Evolutionary conservation across 1,284 basidiomycete genomes (phyloP), one percentile per base, ranked within the genome.

Genomic region (Apiotrichum gracile): DNA sequence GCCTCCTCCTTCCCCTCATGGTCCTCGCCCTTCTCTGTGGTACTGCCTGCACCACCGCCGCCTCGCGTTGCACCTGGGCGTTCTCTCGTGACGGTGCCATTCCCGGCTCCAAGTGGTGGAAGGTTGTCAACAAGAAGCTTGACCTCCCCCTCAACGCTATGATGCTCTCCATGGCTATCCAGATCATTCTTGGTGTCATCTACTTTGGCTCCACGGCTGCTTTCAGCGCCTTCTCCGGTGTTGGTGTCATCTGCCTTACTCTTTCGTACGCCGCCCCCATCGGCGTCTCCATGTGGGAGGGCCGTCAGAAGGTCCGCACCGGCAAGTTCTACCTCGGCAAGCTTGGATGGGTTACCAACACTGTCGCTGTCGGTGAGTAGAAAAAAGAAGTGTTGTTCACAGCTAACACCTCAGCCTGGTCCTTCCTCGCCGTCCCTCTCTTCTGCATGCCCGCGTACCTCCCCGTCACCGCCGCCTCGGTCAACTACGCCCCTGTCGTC

Each of bases 401-500:
- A 13, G 33, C 26, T n/a, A 21, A 38, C 37, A 9, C 10, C 17
- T n/a, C 31, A 47, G 52, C 43, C 29, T 69, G 67, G 67, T 69
- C 60, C 43, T 47, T 61, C 49, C 61, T 69, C 21, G 67, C 65
- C 4, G 53, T 66, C 16, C 64, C 65, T 6, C 54, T 69, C 19
- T 54, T 69, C 47, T 67, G 62, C 25, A 67, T 69, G 62, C 67
- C 67, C 4, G 57, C 64, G n/a, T 38, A 31, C 27, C 50, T 69
- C 8, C 67, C 67, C 17, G 65, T 69, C 49, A 63, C 64, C 5
- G 47, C 58, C 8, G 42, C 35, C 21, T 54, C 52, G 35, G 67
- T 69, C 62, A 69, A 69, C 61, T 69, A 82, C 59, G 82, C 79
- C 9, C 82, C 81, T 19, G 82, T 81, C 8, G 82, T 84, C 21